Evolutionary conservation across 1,284 basidiomycete species (phyloP).

Genomic region (Moniliella sp.): DNA sequence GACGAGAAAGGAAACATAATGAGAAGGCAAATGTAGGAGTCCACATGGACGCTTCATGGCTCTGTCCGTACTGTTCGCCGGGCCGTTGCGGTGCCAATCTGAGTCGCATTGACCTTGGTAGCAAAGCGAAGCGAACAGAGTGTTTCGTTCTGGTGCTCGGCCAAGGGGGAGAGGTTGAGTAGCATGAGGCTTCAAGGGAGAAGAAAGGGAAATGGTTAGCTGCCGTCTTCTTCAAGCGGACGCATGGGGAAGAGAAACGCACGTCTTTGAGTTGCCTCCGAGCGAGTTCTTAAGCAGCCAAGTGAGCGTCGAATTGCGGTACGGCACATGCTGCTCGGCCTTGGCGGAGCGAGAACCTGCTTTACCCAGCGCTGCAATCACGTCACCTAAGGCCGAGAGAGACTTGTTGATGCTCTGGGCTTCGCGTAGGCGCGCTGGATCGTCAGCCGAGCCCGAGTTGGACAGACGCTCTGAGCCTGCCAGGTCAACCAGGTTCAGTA

Average conservation of each 20-base stretch:
- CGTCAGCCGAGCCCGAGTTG: slow-evolving; percentile 38
- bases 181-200: slow-evolving; percentile 47
- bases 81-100: slow-evolving; percentile 58
- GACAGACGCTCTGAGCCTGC: slow-evolving; percentile 39
- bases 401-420: slow-evolving; percentile 18
- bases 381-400: slow-evolving; percentile 39
- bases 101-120: slow-evolving; percentile 79
- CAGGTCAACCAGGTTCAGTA: slow-evolving; percentile 41
- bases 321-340: slow-evolving; percentile 18
- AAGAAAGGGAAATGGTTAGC: slow-evolving; percentile 2
- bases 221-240: slow-evolving; percentile 1
- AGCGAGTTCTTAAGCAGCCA: slow-evolving; percentile 82
- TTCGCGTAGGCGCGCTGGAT: slow-evolving; percentile 46
- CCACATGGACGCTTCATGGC: no score
- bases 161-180: slow-evolving; percentile 68
- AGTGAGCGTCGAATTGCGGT: slow-evolving; percentile 43
- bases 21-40: no score
- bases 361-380: slow-evolving; percentile 43
- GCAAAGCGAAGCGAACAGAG: slow-evolving; percentile 74
- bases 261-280: slow-evolving; percentile 72
- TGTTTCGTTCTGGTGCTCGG: slow-evolving; percentile 63
- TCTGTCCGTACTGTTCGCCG: no score
- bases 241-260: slow-evolving; percentile 4
- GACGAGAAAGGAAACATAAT: no score
- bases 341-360: slow-evolving; percentile 42